These are phyloP conservation scores for Hypoxylon fuscum DNA, from an alignment of 495 filamentous ascomycete genomes.

Conservation along the genomic window DNA sequence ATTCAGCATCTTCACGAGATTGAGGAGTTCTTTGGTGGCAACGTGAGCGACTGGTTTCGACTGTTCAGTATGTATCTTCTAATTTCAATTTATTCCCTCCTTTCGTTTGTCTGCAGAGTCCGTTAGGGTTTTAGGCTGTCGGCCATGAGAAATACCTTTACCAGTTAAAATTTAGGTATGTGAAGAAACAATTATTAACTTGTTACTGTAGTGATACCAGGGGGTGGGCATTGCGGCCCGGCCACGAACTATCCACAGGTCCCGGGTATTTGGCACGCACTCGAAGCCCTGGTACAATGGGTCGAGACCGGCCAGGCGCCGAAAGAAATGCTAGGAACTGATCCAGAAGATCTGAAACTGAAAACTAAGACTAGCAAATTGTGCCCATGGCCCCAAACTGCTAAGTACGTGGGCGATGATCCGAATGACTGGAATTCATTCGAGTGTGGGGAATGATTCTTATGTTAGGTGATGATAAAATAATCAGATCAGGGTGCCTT, in stretches of 20 bases:
- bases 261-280: constrained; percentile 46
- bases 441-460: constrained; percentile 16
- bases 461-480: neutral
- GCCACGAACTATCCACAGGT: constrained; percentile 45
- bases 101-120: too few relatives aligned
- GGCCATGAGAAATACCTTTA: too few relatives aligned
- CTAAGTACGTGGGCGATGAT: constrained; percentile 36
- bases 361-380: constrained; percentile 46
- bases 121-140: too few relatives aligned
- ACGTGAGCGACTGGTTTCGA: constrained; percentile 48
- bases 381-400: constrained; percentile 51
- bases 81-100: too few relatives aligned
- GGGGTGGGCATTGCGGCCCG: constrained; percentile 53
- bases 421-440: constrained; percentile 36
- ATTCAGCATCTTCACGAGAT: constrained; percentile 53
- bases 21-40: constrained; percentile 36
- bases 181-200: too few relatives aligned
- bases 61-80: constrained; percentile 38
- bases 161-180: too few relatives aligned
- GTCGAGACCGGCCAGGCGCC: constrained; percentile 43
- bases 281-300: constrained; percentile 45
- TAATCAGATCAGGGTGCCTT: neutral
- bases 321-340: constrained; percentile 38
- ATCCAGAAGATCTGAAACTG: constrained; percentile 38
- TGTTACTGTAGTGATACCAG: constrained; percentile 39